Evolutionary conservation across 192 early-diverging fungal species (phyloP), one percentile per base, ranked within the genome.

Genomic region (Paraglomus brasilianum): DNA sequence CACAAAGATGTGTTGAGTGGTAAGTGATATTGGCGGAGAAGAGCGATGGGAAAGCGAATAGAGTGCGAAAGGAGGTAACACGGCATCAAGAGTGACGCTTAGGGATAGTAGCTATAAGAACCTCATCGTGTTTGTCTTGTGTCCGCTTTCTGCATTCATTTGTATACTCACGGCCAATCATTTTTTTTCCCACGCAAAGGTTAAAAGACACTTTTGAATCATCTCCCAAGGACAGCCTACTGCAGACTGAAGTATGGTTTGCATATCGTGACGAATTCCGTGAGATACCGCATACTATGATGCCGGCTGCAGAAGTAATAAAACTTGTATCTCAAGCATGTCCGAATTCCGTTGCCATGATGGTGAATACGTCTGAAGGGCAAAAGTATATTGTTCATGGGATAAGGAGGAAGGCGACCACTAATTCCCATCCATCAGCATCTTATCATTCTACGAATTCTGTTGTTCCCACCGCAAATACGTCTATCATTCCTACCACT

Each of bases 1-100:
- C 85, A 1, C 83, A 82, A 65, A 74, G 85, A 4, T 81, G 81
- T 44, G 63, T 84, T 21, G 83, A 81, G 50, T 86, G 85, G 85
- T 86, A 80, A 69, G 64, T 1, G 0, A 11, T 47, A 8, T 56
- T n/a, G 42, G 46, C 41, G 4, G 36, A 40, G 5, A 6, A 11
- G 10, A 41, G n/a, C 21, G 41, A 45, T 46, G 22, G 7, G 10
- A 19, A 55, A 5, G 38, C 38, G 9, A 19, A 8, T 5, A 49
- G 69, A 41, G 5, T 53, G n/a, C 9, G 15, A 57, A 43, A 67
- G 13, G 0, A 41, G n/a, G 44, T 30, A 3, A 30, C 30, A 1
- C 30, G 3, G 30, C 30, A 3, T 30, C 30, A 30, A 30, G 30
- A 30, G 3, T 30, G 30, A 46, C 30, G 30, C 15, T 45, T 11